These are phyloP conservation scores for Fusarium oxysporum DNA, from an alignment of 2,329 filamentous ascomycete species.

Conservation along the genomic window DNA sequence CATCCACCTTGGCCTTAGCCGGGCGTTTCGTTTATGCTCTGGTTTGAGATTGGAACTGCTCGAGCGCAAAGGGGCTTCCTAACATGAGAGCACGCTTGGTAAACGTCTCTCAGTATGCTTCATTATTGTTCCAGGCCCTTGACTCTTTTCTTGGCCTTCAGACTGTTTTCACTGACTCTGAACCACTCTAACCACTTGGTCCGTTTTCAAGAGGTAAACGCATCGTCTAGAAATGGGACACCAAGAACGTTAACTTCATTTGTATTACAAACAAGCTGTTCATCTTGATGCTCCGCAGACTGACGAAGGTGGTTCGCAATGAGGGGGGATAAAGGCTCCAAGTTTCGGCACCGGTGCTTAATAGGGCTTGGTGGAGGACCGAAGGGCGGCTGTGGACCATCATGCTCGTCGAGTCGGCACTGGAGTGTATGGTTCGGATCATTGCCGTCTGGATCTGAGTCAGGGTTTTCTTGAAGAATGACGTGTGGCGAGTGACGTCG, in stretches of 20 bases:
- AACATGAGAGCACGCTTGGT: accelerated
- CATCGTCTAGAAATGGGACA: not conserved
- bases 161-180: not conserved
- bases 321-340: not conserved
- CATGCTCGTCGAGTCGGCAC: not conserved
- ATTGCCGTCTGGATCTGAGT: not conserved
- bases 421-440: not conserved
- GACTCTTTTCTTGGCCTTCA: not conserved
- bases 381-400: not conserved
- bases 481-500: not conserved
- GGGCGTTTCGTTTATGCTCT: not conserved
- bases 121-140: not conserved
- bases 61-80: not conserved
- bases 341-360: not conserved
- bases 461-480: not conserved
- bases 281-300: not conserved
- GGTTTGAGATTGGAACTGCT: not conserved
- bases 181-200: not conserved
- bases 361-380: not conserved
- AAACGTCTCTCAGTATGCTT: not conserved
- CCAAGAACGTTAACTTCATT: not conserved
- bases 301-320: not conserved
- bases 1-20: not conserved
- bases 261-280: not conserved
- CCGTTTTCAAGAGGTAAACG: not conserved